Percentiles rank a stretch among this genome's conserved stretches.
Evolutionary conservation across 768 basidiomycete genomes (phyloP).

Genomic region (Leccinum obscurum): DNA sequence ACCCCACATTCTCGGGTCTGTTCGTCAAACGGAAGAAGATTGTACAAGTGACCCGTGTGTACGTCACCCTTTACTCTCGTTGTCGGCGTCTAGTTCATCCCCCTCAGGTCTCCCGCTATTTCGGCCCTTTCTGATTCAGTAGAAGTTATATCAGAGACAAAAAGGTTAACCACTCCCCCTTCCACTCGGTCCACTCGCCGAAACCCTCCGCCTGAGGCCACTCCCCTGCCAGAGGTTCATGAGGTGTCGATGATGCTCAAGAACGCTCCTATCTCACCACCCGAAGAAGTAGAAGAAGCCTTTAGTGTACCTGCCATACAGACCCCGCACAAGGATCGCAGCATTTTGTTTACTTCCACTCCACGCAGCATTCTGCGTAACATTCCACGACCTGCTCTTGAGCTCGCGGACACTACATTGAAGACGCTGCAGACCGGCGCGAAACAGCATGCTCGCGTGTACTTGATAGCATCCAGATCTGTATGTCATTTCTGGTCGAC

Average conservation of each 20-base stretch:
- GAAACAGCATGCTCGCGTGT: slow-evolving; percentile 18
- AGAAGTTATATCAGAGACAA: slow-evolving; percentile 18
- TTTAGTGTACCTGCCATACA: neutral
- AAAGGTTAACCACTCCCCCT: slow-evolving; percentile 17
- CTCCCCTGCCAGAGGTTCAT: slow-evolving; percentile 49
- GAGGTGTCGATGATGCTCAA: slow-evolving; percentile 57
- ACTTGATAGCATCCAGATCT: slow-evolving; percentile 28
- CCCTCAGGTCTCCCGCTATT: slow-evolving; percentile 14
- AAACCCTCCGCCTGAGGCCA: slow-evolving; percentile 36
- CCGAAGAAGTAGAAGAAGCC: slow-evolving; percentile 16
- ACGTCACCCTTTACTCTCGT: slow-evolving; percentile 2
- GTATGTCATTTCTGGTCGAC: slow-evolving; percentile 16
- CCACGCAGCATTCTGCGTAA: slow-evolving; percentile 29
- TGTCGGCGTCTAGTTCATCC: neutral
- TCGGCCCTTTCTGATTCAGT: slow-evolving; percentile 17
- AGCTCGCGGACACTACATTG: slow-evolving; percentile 23
- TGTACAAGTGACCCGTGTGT: slow-evolving; percentile 19
- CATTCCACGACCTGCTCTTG: slow-evolving; percentile 22
- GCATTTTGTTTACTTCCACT: slow-evolving; percentile 22
- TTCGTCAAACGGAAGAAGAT: slow-evolving; percentile 42
- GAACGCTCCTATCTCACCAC: slow-evolving; percentile 42
- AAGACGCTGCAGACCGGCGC: slow-evolving; percentile 22
- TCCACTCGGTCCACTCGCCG: slow-evolving; percentile 25
- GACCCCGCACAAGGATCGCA: slow-evolving; percentile 23
- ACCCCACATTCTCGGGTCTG: slow-evolving; percentile 58